Conservation (phyloP, 2,329 filamentous ascomycete genomes). For the Colletotrichum graminicola region DNA sequence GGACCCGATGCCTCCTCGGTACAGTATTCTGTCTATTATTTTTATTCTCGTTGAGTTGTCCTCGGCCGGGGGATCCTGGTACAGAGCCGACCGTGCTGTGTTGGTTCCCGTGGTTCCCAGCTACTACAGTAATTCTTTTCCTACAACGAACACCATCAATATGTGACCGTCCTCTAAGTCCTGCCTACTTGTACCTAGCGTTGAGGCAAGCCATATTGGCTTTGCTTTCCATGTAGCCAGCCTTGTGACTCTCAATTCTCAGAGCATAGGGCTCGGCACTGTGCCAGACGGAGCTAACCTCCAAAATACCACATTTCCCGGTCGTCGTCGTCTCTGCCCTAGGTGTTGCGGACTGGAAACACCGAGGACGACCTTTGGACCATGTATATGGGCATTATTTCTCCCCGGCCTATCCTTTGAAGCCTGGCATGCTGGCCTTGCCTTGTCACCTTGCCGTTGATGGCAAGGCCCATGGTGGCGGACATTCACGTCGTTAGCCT, state of each 20-base stretch:
- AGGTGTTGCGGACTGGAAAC: not conserved
- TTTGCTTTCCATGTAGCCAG: not conserved
- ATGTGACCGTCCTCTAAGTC: not conserved
- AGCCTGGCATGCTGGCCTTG: not conserved
- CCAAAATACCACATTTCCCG: conserved; percentile 28
- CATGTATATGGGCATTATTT: not conserved
- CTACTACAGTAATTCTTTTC: not conserved
- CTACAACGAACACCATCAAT: not conserved
- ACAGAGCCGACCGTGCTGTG: not conserved
- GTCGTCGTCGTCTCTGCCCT: not conserved
- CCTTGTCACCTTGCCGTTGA: not conserved
- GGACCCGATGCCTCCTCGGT: not conserved
- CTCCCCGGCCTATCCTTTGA: not conserved
- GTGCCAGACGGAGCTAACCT: conserved; percentile 26
- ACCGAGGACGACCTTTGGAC: not conserved
- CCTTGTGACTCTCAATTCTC: not conserved
- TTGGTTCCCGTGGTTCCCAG: not conserved
- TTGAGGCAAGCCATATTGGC: not conserved
- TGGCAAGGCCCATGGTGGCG: conserved; percentile 18
- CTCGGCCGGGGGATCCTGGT: not conserved
- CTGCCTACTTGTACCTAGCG: not conserved
- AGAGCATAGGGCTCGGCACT: conserved; percentile 11
- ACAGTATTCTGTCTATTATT: not conserved
- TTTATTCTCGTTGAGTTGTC: not conserved
- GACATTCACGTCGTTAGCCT: conserved; percentile 18